Evolutionary conservation across 1,139 yeast species (phyloP), one percentile per base, ranked within the genome.

Genomic region (Taphrina betulina): DNA sequence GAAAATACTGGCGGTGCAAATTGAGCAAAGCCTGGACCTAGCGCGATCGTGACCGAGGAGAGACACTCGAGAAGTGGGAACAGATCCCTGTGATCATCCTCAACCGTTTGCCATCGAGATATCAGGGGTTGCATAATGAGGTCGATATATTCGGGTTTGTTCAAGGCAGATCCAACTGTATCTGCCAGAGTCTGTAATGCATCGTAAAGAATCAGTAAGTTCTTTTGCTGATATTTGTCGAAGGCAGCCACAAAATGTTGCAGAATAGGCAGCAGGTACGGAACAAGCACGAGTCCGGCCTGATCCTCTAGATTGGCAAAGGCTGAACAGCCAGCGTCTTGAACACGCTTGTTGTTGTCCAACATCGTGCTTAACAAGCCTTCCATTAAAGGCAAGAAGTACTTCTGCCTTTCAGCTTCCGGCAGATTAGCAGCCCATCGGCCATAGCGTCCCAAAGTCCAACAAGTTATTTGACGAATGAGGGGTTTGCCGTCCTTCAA

Each of bases 51-150:
- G 43, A 92, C 85, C 8, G 90, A 81, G 3, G 96, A 87, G 78
- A 92, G 78, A 70, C 97, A 90, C 34, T 92, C 97, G 60, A 92
- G 73, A 61, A 92, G 75, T 8, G 96, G 95, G 92, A 96, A 88
- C 62, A 92, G 71, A 61, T 82, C 95, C 52, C 80, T 78, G 69
- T 90, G 96, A 54, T 81, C 81, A 67, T 92, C 96, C 20, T 74
- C 72, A 57, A 89, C 71, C 38, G 71, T 66, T 60, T 82, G 80
- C 97, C 97, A 92, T 69, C 85, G 85, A 17, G 71, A 75, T 59
- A 90, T 78, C 57, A 92, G 74, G 24, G 95, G 95, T 3, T 95
- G 96, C 63, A 92, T 73, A 34, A 92, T 72, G 3, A 77, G 68
- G 57, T 80, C 75, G 60, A 87, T 76, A 59, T 80, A 81, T 26